phyloP scores from a whole-genome alignment of 1,284 basidiomycete species.

The Cryptococcus amylolentus region DNA sequence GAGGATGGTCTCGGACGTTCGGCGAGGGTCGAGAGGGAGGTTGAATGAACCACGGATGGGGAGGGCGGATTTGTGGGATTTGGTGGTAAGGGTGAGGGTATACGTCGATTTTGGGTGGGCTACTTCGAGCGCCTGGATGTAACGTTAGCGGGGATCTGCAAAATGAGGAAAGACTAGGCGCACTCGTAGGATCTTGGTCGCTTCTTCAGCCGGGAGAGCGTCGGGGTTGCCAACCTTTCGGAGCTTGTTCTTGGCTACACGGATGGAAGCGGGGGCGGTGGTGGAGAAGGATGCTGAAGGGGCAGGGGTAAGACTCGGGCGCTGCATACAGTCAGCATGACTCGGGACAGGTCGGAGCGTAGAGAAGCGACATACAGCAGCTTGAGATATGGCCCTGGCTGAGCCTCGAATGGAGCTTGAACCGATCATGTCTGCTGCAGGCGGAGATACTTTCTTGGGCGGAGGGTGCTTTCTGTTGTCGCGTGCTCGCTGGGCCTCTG shows the following conservation, averaged over 20 bases:
- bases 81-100: conserved; percentile 74
- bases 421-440: conserved; percentile 9
- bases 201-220: conserved; percentile 37
- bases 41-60: conserved; percentile 74
- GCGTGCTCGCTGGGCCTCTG: conserved; percentile 2
- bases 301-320: conserved; percentile 6
- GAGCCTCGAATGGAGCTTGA: conserved; percentile 2
- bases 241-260: conserved; percentile 10
- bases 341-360: not conserved
- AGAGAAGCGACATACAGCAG: not conserved
- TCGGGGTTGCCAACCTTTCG: conserved; percentile 18
- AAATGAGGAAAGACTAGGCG: conserved; percentile 2
- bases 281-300: conserved; percentile 13
- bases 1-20: conserved; percentile 63
- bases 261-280: conserved; percentile 5
- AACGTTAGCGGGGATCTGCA: not conserved
- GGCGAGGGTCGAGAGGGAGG: conserved; percentile 70
- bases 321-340: not conserved
- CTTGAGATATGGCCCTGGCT: not conserved
- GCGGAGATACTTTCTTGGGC: not conserved
- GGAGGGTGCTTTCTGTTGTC: not conserved
- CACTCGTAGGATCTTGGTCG: conserved; percentile 40
- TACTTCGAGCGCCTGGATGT: conserved; percentile 69
- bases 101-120: conserved; percentile 68
- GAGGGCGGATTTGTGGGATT: conserved; percentile 66